Percentiles rank a stretch among this genome's conserved stretches.
Evolutionary conservation across 2,329 filamentous ascomycete species (phyloP).

Genomic region (Shiraia sp.): DNA sequence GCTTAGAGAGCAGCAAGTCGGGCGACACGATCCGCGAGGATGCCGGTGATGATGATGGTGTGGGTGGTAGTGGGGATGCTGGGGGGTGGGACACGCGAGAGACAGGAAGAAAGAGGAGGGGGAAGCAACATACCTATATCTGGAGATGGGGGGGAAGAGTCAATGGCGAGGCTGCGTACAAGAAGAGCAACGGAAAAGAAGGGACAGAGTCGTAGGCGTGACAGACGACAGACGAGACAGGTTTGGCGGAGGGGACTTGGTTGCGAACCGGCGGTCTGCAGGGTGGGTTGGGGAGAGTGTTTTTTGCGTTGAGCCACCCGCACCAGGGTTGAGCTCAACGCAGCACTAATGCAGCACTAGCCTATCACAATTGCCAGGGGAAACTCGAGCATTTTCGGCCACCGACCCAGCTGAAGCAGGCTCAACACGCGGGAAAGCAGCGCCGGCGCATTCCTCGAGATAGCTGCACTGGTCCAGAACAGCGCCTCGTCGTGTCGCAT

Average conservation of each 20-base stretch:
- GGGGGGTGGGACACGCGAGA: too few relatives aligned
- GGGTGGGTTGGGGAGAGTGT: constrained; percentile 16
- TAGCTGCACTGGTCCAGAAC: too few relatives aligned
- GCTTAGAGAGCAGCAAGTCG: constrained; percentile 18
- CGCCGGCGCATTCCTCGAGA: too few relatives aligned
- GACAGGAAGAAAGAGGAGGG: too few relatives aligned
- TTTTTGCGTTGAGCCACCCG: constrained; percentile 36
- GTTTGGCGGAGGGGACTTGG: too few relatives aligned
- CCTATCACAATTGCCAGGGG: too few relatives aligned
- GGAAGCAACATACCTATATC: not conserved
- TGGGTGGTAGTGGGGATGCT: too few relatives aligned
- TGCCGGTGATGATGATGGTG: too few relatives aligned
- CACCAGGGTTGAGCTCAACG: constrained; percentile 16
- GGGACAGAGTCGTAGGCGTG: constrained; percentile 13
- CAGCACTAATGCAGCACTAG: not conserved
- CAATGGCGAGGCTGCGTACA: constrained; percentile 23
- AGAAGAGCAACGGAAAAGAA: constrained; percentile 13
- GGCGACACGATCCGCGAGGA: too few relatives aligned
- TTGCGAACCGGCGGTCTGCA: constrained; percentile 38
- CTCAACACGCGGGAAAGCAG: too few relatives aligned
- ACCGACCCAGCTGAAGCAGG: constrained; percentile 7
- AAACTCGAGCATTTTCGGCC: too few relatives aligned
- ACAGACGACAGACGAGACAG: constrained; percentile 28
- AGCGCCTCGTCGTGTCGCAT: too few relatives aligned
- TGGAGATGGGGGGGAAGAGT: constrained; percentile 22